Evolutionary conservation across 371 early-diverging fungal species (phyloP).

Genomic region (Apophysomyces ossiformis): DNA sequence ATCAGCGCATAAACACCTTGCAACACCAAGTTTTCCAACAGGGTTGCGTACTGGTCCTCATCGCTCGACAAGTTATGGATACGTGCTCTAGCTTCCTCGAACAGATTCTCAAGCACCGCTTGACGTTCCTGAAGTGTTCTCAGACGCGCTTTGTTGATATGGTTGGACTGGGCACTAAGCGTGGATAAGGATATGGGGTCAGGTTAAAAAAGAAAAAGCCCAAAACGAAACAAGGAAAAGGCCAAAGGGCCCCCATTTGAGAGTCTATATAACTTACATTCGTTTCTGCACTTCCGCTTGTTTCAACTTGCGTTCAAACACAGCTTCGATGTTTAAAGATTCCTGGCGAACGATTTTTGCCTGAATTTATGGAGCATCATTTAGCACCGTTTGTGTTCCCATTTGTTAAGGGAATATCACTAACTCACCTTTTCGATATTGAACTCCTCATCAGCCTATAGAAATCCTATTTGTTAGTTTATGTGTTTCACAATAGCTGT

Average conservation of each 20-base stretch:
- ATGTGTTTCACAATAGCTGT: conserved; percentile 1
- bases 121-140: conserved; percentile 89
- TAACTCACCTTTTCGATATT: conserved; percentile 93
- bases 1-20: conserved; percentile 87
- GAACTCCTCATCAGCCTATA: conserved; percentile 96
- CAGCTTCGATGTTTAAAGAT: conserved; percentile 86
- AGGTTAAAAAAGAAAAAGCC: too few species aligned
- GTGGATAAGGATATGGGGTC: neutral
- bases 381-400: neutral
- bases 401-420: neutral
- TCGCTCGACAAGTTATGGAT: conserved; percentile 65
- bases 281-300: conserved; percentile 90
- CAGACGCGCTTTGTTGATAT: conserved; percentile 94
- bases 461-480: conserved; percentile 1
- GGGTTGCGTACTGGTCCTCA: conserved; percentile 55
- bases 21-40: conserved; percentile 75
- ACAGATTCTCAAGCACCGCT: conserved; percentile 79
- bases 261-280: conserved; percentile 59
- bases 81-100: conserved; percentile 61
- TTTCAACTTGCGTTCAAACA: conserved; percentile 89
- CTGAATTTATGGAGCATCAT: conserved; percentile 29
- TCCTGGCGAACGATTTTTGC: conserved; percentile 94
- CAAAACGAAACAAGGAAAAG: too few species aligned
- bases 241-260: neutral
- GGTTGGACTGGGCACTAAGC: conserved; percentile 89